These are phyloP conservation scores for Monotropa hypopitys DNA, from an alignment of 179 eudicot genomes.

Conservation along the genomic window DNA sequence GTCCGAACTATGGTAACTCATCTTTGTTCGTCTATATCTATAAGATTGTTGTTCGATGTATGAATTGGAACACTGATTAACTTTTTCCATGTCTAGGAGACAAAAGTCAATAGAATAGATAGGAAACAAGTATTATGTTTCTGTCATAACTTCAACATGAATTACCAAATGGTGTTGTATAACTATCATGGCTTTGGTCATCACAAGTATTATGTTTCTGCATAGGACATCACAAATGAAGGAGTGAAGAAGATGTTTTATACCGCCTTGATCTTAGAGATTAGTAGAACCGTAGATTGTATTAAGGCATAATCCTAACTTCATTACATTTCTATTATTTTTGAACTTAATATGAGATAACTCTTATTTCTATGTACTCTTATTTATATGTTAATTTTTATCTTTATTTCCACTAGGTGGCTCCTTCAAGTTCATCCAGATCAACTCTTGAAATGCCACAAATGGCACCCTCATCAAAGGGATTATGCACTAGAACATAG, in stretches of 20 bases:
- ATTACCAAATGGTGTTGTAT: background rate
- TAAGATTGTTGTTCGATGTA: background rate
- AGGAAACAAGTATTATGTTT: constrained; percentile 41
- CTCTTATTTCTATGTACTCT: background rate
- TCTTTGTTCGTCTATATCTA: background rate
- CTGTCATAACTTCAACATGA: background rate
- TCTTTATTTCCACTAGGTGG: constrained; percentile 26
- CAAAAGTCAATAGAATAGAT: constrained; percentile 39
- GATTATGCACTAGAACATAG: too few species aligned
- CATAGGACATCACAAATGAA: constrained; percentile 34
- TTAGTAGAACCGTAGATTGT: constrained; percentile 21
- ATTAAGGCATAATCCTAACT: constrained; percentile 43
- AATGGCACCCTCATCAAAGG: constrained; percentile 42
- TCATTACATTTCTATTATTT: background rate
- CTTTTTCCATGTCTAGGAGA: constrained; percentile 39
- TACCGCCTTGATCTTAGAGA: constrained; percentile 26
- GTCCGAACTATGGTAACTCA: constrained; percentile 57
- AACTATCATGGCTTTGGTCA: background rate
- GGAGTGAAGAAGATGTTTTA: constrained; percentile 47
- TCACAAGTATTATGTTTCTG: constrained; percentile 9
- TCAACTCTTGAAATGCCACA: constrained; percentile 65
- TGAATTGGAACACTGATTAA: constrained; percentile 2
- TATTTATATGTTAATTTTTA: background rate
- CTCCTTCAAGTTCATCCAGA: constrained; percentile 44
- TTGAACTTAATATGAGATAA: background rate